Evolutionary conservation across 1,284 basidiomycete genomes (phyloP).

Genomic region (Ustilago trichophora): DNA sequence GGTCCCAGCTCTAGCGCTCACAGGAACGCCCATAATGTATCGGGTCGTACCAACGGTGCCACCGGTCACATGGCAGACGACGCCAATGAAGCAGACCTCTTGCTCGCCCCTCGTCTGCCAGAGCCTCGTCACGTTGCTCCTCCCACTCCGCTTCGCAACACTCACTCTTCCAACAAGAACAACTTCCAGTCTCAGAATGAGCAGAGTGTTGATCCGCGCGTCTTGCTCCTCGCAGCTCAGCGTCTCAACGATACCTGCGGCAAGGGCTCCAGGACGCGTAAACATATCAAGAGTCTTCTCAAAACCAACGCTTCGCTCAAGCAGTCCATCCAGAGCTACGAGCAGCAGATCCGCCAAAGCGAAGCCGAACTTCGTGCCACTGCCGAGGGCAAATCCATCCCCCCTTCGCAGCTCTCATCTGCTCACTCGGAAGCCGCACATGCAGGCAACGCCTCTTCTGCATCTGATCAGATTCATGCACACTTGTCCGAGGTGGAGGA

Average conservation of each 20-base stretch:
- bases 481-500: conserved; percentile 38
- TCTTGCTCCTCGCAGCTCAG: conserved; percentile 52
- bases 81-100: conserved; percentile 24
- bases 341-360: conserved; percentile 39
- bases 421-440: background rate
- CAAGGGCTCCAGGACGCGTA: conserved; percentile 55
- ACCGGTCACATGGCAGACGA: conserved; percentile 14
- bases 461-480: conserved; percentile 8
- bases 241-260: conserved; percentile 54
- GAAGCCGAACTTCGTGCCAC: conserved; percentile 25
- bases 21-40: conserved; percentile 6
- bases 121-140: conserved; percentile 34
- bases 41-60: conserved; percentile 3
- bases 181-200: conserved; percentile 20
- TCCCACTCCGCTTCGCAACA: conserved; percentile 37
- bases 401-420: background rate
- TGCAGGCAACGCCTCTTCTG: background rate
- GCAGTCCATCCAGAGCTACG: conserved; percentile 38
- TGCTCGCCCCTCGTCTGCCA: conserved; percentile 39
- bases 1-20: conserved; percentile 19
- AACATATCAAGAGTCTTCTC: conserved; percentile 61
- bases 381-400: conserved; percentile 21
- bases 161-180: conserved; percentile 14
- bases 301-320: conserved; percentile 48
- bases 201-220: conserved; percentile 17